phyloP scores from a whole-genome alignment of 1,284 basidiomycete genomes.

The Cryptococcus amylolentus region DNA sequence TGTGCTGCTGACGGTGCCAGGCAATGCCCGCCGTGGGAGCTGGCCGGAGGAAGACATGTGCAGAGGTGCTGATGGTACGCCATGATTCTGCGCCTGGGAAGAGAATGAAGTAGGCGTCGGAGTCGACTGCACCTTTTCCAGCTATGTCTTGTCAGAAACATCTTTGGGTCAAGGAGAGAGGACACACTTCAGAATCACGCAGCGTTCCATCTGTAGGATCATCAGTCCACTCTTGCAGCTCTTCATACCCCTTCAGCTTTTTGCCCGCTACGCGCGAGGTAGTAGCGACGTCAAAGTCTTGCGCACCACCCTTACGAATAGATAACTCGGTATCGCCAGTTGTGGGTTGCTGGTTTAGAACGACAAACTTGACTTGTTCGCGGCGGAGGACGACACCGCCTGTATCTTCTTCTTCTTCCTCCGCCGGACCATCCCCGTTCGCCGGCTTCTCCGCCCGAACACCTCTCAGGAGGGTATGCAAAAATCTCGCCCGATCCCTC shows the following conservation, averaged over 20 bases:
- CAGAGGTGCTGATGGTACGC: background rate
- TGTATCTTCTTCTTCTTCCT: conserved; percentile 40
- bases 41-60: conserved; percentile 1
- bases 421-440: conserved; percentile 23
- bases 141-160: conserved; percentile 3
- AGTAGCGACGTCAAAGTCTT: conserved; percentile 37
- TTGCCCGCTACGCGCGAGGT: conserved; percentile 38
- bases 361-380: conserved; percentile 72
- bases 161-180: background rate
- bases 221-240: conserved; percentile 50
- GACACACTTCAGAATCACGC: conserved; percentile 46
- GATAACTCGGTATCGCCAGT: conserved; percentile 18
- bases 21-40: background rate
- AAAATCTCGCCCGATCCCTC: conserved; percentile 77
- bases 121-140: conserved; percentile 8
- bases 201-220: conserved; percentile 51
- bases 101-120: conserved; percentile 15
- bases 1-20: background rate
- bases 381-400: conserved; percentile 71
- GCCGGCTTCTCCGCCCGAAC: conserved; percentile 38
- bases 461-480: conserved; percentile 66
- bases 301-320: background rate
- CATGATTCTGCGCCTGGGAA: background rate
- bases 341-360: conserved; percentile 61
- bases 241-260: conserved; percentile 37